A percentile compares a stretch with the other conserved stretches of the same genome.
Conservation (phyloP, 495 filamentous ascomycete species). For the Aspergillus sclerotioniger region DNA sequence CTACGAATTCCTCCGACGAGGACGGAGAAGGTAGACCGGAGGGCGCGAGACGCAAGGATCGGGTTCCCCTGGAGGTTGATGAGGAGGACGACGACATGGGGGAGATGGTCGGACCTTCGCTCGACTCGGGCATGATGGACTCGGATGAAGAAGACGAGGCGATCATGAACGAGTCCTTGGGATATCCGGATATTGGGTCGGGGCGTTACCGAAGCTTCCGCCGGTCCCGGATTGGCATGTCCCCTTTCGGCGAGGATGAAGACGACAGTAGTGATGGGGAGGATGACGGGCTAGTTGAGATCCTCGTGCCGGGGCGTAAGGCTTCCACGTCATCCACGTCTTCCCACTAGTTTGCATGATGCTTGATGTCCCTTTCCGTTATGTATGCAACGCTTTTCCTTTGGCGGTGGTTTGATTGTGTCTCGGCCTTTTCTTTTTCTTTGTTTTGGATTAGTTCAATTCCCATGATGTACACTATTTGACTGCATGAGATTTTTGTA, state of each 20-base stretch:
- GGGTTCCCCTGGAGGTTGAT: slow-evolving; percentile 46
- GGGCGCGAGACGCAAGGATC: slow-evolving; percentile 36
- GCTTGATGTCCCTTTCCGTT: not conserved
- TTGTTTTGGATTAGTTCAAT: not conserved
- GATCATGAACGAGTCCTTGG: slow-evolving; percentile 48
- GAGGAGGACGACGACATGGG: slow-evolving; percentile 52
- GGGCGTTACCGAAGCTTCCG: slow-evolving; percentile 37
- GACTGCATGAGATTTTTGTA: slow-evolving; percentile 1
- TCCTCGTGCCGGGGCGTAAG: slow-evolving; percentile 43
- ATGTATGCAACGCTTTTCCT: not conserved
- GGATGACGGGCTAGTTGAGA: slow-evolving; percentile 50
- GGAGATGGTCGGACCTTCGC: slow-evolving; percentile 46
- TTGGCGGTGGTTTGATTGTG: slow-evolving; percentile 1
- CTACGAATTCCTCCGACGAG: slow-evolving; percentile 43
- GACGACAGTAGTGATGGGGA: slow-evolving; percentile 49
- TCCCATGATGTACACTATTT: slow-evolving; percentile 6
- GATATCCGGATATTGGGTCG: slow-evolving; percentile 39
- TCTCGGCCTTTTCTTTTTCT: not conserved
- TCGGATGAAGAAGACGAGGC: slow-evolving; percentile 50
- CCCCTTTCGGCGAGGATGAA: slow-evolving; percentile 40
- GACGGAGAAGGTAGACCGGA: slow-evolving; percentile 35
- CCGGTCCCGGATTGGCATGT: slow-evolving; percentile 31
- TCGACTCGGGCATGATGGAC: slow-evolving; percentile 38
- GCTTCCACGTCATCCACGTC: slow-evolving; percentile 24
- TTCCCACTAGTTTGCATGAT: not conserved